These are phyloP conservation scores for Penicillium oxalicum DNA, from an alignment of 2,329 filamentous ascomycete genomes.

Conservation along the genomic window DNA sequence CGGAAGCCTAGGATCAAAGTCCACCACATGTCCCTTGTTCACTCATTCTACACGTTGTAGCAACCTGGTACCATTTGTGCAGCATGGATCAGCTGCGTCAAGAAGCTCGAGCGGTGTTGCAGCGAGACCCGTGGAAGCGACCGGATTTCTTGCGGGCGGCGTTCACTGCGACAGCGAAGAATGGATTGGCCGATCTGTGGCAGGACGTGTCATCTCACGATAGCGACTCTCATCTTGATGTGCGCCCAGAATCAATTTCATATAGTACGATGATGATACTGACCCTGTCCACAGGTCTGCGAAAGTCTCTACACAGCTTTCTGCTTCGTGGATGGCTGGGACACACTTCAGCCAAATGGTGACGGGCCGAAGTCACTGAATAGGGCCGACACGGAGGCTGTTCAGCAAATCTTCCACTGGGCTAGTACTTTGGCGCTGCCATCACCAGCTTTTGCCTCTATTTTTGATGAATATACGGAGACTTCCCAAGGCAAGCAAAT, in stretches of 20 bases:
- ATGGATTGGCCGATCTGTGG: slow-evolving; percentile 26
- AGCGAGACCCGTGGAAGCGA: slow-evolving; percentile 9
- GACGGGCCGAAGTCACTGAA: slow-evolving; percentile 12
- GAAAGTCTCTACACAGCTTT: slow-evolving; percentile 28
- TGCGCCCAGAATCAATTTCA: slow-evolving; percentile 9
- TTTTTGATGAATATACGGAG: slow-evolving; percentile 23
- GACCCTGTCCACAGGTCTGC: slow-evolving; percentile 20
- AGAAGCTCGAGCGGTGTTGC: slow-evolving; percentile 22
- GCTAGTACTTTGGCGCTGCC: slow-evolving; percentile 27
- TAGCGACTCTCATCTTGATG: slow-evolving; percentile 16
- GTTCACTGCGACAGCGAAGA: slow-evolving; percentile 1
- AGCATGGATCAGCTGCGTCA: slow-evolving; percentile 26
- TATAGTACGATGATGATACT: not conserved
- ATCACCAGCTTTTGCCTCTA: slow-evolving; percentile 26
- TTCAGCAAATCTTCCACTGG: slow-evolving; percentile 30
- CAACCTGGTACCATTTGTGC: too few relatives aligned
- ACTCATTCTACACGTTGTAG: not conserved
- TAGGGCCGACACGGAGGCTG: slow-evolving; percentile 19
- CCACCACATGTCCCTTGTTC: not conserved
- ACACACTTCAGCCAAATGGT: slow-evolving; percentile 11
- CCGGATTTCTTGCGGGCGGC: slow-evolving; percentile 7
- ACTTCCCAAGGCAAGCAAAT: slow-evolving; percentile 9
- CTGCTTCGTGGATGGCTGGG: slow-evolving; percentile 19
- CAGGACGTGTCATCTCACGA: slow-evolving; percentile 23
- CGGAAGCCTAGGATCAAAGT: too few relatives aligned